Conservation (phyloP, 305 asterid species). For the Fraxinus floribunda region DNA sequence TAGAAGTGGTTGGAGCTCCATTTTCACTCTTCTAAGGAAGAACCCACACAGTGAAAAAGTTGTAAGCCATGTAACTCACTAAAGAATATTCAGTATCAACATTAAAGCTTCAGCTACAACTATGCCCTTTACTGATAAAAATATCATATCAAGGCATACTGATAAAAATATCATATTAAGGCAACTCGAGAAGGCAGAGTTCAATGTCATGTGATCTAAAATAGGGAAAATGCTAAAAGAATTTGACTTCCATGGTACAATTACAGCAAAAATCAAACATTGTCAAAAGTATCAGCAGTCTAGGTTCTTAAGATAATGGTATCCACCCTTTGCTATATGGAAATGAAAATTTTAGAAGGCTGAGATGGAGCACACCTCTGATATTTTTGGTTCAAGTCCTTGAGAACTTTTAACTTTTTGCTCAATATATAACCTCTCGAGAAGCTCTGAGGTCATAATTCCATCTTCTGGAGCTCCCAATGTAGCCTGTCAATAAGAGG, state of each 20-base stretch:
- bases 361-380: constrained; percentile 28
- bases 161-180: too few species aligned
- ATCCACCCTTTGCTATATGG: neutral
- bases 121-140: neutral
- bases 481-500: constrained; percentile 54
- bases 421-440: constrained; percentile 42
- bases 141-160: constrained; percentile 5
- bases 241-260: neutral
- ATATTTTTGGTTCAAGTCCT: constrained; percentile 24
- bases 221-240: neutral
- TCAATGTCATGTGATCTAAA: neutral
- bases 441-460: constrained; percentile 77
- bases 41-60: neutral
- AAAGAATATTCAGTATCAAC: constrained; percentile 3
- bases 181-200: neutral
- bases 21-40: constrained; percentile 38
- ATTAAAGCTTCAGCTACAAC: neutral
- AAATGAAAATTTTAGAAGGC: neutral
- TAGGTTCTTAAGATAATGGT: neutral
- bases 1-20: constrained; percentile 56
- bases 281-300: neutral
- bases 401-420: constrained; percentile 38
- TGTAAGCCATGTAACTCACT: neutral
- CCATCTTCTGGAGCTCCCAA: constrained; percentile 74
- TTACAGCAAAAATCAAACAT: neutral